Evolutionary conservation across 306 rosid species (phyloP), one percentile per base, ranked within the genome.

Genomic region (Corylus avellana): DNA sequence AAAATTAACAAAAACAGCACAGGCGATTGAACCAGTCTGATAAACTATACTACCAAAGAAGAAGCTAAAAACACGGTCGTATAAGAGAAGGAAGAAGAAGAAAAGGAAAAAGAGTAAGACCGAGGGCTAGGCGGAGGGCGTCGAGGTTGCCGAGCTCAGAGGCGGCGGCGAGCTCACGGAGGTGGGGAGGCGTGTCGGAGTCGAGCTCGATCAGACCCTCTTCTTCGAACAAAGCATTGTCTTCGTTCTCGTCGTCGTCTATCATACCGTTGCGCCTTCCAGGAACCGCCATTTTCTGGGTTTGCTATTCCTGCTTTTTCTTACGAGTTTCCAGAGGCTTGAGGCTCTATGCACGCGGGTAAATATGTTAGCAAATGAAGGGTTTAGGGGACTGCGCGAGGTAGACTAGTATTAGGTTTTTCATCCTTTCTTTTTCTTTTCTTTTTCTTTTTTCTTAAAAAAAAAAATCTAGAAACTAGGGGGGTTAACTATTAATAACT

Each of bases 61-160:
- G 25, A 7, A 1, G 69, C 22, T 35, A 10, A 22, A 53, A 39
- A 54, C 58, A 54, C 58, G 62, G 46, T 1, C 29, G 29, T 1
- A 25, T 3, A 54, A 51, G 48, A 49, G 17, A 12, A 18, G 20
- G 12, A 8, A 75, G 48, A 49, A 27, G 16, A 18, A 29, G 12
- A 8, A 75, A 54, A 66, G 17, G 22, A 58, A 57, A 20, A 12
- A 17, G 48, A 56, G 71, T 51, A 49, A 64, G 74, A 95, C 98
- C 98, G 13, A 95, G 87, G 82, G 98, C 97, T 35, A 20, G 82
- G 72, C 97, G 91, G 59, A 95, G 94, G 70, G 87, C 89, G 64
- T 77, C 53, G 46, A 66, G 44, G 84, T 90, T 89, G 80, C 98
- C 98, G 48, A 44, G 62, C 85, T 89, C 79, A 71, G 90, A 79